Conservation (phyloP, 306 rosid species). For the Leucaena leucocephala region DNA sequence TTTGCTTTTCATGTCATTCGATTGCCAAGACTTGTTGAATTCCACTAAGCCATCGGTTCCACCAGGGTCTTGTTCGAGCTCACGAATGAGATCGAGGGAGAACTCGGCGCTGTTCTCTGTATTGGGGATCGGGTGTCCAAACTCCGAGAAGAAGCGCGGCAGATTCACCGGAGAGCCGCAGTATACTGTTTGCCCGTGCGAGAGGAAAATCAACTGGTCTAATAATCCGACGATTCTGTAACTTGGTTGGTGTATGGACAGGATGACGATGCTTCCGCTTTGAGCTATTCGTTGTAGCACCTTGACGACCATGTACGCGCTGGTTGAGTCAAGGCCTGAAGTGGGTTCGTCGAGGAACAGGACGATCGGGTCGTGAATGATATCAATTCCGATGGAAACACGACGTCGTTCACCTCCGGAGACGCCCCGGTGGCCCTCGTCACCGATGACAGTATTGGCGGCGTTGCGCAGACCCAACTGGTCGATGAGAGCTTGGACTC, state of each 20-base stretch:
- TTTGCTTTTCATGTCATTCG: constrained; percentile 16
- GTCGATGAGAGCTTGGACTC: constrained; percentile 80
- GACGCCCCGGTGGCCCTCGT: constrained; percentile 88
- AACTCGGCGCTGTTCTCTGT: constrained; percentile 82
- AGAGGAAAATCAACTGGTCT: constrained; percentile 78
- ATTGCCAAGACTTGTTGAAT: constrained; percentile 76
- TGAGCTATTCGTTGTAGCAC: constrained; percentile 82
- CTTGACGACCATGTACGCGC: constrained; percentile 93
- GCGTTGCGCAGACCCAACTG: constrained; percentile 78
- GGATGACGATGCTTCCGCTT: constrained; percentile 82
- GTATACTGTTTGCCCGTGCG: constrained; percentile 82
- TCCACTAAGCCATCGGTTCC: constrained; percentile 74
- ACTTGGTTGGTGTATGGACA: constrained; percentile 92
- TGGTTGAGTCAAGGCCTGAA: constrained; percentile 87
- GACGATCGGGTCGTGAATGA: constrained; percentile 83
- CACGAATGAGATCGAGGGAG: constrained; percentile 79
- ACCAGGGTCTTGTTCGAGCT: constrained; percentile 64
- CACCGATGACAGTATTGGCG: constrained; percentile 76
- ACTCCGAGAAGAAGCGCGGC: constrained; percentile 61
- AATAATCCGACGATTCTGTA: constrained; percentile 72
- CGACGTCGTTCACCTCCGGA: constrained; percentile 93
- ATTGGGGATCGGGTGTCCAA: constrained; percentile 80
- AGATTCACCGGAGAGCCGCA: constrained; percentile 62
- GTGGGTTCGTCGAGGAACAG: constrained; percentile 94
- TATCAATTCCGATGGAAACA: constrained; percentile 86